Evolutionary conservation across 371 early-diverging fungal species (phyloP).

Genomic region (Mortierella sp.): DNA sequence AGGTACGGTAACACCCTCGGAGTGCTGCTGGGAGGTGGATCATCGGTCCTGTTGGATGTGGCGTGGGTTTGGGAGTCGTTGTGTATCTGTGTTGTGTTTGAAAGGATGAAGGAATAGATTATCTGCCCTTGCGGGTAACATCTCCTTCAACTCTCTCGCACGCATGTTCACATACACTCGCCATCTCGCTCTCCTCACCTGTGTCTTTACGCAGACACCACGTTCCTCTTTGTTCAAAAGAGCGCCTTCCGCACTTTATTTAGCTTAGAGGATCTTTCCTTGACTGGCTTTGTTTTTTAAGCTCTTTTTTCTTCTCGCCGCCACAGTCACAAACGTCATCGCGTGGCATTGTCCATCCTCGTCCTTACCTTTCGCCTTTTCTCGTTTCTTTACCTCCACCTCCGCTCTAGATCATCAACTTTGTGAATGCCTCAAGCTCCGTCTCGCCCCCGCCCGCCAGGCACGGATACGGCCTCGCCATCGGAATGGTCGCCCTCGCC

Average conservation of each 20-base stretch:
- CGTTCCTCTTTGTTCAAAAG: neutral
- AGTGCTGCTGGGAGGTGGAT: neutral
- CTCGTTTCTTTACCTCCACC: neutral
- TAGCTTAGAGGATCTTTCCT: neutral
- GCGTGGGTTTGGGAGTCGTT: neutral
- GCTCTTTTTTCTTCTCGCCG: neutral
- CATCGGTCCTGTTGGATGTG: neutral
- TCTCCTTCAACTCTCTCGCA: neutral
- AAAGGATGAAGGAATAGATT: neutral
- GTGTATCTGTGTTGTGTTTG: neutral
- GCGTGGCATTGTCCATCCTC: constrained; percentile 9
- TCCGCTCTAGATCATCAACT: constrained; percentile 29
- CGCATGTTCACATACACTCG: neutral
- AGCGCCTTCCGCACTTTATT: neutral
- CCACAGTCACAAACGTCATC: constrained; percentile 1
- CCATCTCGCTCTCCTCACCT: neutral
- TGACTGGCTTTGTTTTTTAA: neutral
- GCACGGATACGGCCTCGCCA: constrained; percentile 48
- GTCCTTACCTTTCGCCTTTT: neutral
- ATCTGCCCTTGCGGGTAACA: neutral
- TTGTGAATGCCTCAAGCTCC: constrained; percentile 26
- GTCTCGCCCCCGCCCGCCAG: constrained; percentile 39
- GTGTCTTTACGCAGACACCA: neutral
- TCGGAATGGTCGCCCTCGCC: constrained; percentile 47
- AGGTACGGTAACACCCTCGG: constrained; percentile 15